Base-by-base conservation (phyloP, 371 early-diverging fungal species). In the Homolaphlyctis polyrhiza region DNA sequence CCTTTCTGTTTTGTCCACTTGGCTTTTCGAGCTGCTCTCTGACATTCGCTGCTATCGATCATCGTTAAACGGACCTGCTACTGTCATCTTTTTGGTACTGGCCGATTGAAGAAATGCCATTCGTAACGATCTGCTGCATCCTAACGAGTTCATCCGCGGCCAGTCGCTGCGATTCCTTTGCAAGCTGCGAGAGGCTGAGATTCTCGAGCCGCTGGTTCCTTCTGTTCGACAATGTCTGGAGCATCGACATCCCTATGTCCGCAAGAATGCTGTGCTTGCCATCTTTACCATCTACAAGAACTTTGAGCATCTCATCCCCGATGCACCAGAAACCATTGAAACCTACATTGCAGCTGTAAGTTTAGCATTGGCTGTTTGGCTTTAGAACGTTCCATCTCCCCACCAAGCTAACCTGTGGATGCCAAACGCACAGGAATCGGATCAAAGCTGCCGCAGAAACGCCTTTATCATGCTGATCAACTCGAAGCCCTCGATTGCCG, bases 91-190 rank as follows among this genome's bases (percentile, higher is more conserved):
- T n/a, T n/a, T n/a, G n/a, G n/a, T n/a, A n/a, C n/a, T n/a, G n/a
- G n/a, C 39, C 39, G 18, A 11, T 8, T 39, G 11, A 8, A 91
- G 91, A 77, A 98, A 99, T 73, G 93, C 97, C 57, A 83, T 99
- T 58, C 81, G 94, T 74, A 97, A 95, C 69, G 99, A 99, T 78
- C 80, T 99, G 43, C 93, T 91, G 74, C 94, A 95, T 78, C 97
- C 99, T 29, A 99, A 99, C 79, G 99, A 99, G 82, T 99, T 91
- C 73, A 93, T 99, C 64, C 89, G 99, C 61, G 99, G 97, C 29
- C 87, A 89, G 1, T 96, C 95, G 18, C 87, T 99, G 65, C 87
- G 98, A 47, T 91, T 97, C 78, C 78, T 99, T 61, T 91, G 96
- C 81, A 96, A 94, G 76, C 83, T 99, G 50, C 86, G 88, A 57